A percentile compares a stretch with the other conserved stretches of the same genome.
Evolutionary conservation across 1,284 basidiomycete species (phyloP).

Genomic region (Marasmius tenuissimus): DNA sequence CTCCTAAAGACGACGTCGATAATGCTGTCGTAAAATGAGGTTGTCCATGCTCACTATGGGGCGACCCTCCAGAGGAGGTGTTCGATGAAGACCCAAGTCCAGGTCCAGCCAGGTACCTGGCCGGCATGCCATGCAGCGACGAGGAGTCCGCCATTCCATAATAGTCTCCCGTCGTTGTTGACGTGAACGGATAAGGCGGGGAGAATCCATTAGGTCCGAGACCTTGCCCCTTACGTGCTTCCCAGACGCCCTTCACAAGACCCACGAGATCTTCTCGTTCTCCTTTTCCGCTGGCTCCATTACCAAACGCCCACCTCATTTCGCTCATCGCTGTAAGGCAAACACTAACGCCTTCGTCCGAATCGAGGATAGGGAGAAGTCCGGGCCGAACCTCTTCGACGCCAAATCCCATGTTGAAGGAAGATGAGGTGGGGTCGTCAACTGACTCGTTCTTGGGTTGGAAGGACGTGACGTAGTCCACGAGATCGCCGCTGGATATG

Average conservation of each 20-base stretch:
- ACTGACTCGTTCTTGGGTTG: conserved; percentile 34
- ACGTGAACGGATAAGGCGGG: conserved; percentile 8
- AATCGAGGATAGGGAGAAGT: conserved; percentile 31
- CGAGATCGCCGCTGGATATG: conserved; percentile 38
- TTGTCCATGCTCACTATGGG: not conserved
- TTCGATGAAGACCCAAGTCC: not conserved
- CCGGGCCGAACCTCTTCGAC: conserved; percentile 11
- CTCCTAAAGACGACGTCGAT: not conserved
- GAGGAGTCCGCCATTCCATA: not conserved
- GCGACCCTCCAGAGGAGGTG: not conserved
- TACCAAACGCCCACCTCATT: conserved; percentile 80
- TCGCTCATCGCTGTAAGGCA: conserved; percentile 74
- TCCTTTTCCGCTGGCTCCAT: conserved; percentile 42
- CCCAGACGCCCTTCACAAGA: conserved; percentile 49
- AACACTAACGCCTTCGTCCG: conserved; percentile 67
- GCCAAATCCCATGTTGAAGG: conserved; percentile 4
- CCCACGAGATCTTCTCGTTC: conserved; percentile 66
- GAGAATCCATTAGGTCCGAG: conserved; percentile 11
- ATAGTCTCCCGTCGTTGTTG: not conserved
- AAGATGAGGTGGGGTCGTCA: conserved; percentile 22
- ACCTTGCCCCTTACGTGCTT: conserved; percentile 37
- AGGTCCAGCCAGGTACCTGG: not conserved
- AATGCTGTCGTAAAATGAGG: not conserved
- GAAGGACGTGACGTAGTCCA: conserved; percentile 11
- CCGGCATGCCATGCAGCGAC: not conserved